phyloP scores from a whole-genome alignment of 495 filamentous ascomycete species.

The Penicilliopsis zonata region DNA sequence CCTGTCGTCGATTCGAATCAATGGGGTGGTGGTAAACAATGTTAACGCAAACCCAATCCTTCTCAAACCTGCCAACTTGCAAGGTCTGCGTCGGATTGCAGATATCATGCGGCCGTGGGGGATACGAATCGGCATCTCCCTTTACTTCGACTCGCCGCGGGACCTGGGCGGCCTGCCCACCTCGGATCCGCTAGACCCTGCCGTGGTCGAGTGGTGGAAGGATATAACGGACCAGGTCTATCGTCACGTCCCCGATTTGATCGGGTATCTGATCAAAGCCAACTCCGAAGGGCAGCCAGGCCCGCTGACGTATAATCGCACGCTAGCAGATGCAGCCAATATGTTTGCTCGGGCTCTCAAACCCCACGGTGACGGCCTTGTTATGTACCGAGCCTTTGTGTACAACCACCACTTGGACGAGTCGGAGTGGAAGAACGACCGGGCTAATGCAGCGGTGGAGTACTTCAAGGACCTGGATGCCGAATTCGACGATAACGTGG shows the following conservation, averaged over 20 bases:
- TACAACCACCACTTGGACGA: conserved; percentile 49
- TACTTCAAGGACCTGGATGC: conserved; percentile 55
- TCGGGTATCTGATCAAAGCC: conserved; percentile 61
- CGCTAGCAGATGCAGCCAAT: conserved; percentile 57
- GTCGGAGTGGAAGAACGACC: conserved; percentile 50
- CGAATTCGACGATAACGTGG: conserved; percentile 56
- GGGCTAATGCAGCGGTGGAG: conserved; percentile 56
- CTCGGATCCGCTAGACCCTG: conserved; percentile 51
- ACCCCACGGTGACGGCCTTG: conserved; percentile 51
- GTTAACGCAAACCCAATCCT: conserved; percentile 55
- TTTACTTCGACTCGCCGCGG: conserved; percentile 57
- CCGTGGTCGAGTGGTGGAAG: conserved; percentile 50
- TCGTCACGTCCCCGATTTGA: conserved; percentile 48
- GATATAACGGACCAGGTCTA: conserved; percentile 48
- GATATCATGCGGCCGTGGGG: conserved; percentile 57
- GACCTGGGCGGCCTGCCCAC: conserved; percentile 41
- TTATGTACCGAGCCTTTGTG: conserved; percentile 66
- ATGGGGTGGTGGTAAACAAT: conserved; percentile 59
- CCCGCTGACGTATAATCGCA: conserved; percentile 56
- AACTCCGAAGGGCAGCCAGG: conserved; percentile 66
- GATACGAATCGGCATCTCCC: conserved; percentile 50
- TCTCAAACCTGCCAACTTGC: conserved; percentile 42
- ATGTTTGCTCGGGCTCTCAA: conserved; percentile 50
- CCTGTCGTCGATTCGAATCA: conserved; percentile 54
- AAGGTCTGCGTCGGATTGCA: conserved; percentile 49